Conservation (phyloP, 179 eudicot genomes). For the Gypsophila paniculata region DNA sequence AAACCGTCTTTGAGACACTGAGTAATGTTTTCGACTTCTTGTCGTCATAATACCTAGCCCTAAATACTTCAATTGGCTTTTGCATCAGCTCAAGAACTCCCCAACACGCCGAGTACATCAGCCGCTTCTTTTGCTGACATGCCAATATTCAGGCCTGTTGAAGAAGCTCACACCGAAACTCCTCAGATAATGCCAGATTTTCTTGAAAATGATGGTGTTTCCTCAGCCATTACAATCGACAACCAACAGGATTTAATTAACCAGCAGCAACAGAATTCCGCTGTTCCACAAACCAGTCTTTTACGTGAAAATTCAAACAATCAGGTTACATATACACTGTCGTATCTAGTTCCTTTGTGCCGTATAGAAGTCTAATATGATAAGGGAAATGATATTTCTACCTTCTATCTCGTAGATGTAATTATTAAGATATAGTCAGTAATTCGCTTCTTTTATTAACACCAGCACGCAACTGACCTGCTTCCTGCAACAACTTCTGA, state of each 20-base stretch:
- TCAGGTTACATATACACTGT: constrained; percentile 32
- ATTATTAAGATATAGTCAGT: not conserved
- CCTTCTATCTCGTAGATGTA: not conserved
- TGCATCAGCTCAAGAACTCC: constrained; percentile 19
- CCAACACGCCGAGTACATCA: constrained; percentile 14
- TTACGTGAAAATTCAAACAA: constrained; percentile 26
- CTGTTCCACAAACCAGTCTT: constrained; percentile 25
- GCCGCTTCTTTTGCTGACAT: not conserved
- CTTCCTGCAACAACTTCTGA: constrained; percentile 27
- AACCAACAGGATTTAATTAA: constrained; percentile 19
- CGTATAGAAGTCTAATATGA: no score
- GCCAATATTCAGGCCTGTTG: constrained; percentile 8
- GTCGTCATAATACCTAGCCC: not conserved
- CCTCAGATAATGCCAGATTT: constrained; percentile 23
- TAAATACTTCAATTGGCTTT: constrained; percentile 15
- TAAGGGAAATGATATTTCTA: no score
- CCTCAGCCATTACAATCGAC: constrained; percentile 7
- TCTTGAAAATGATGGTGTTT: constrained; percentile 16
- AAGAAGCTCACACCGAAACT: not conserved
- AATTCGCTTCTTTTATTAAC: constrained; percentile 16
- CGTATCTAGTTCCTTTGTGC: not conserved
- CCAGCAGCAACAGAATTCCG: constrained; percentile 18
- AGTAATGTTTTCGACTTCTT: not conserved
- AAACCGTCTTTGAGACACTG: not conserved
- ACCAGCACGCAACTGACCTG: constrained; percentile 28